Base-by-base conservation (phyloP, 2,329 filamentous ascomycete genomes). In the Neofusicoccum kwambonambiense region DNA sequence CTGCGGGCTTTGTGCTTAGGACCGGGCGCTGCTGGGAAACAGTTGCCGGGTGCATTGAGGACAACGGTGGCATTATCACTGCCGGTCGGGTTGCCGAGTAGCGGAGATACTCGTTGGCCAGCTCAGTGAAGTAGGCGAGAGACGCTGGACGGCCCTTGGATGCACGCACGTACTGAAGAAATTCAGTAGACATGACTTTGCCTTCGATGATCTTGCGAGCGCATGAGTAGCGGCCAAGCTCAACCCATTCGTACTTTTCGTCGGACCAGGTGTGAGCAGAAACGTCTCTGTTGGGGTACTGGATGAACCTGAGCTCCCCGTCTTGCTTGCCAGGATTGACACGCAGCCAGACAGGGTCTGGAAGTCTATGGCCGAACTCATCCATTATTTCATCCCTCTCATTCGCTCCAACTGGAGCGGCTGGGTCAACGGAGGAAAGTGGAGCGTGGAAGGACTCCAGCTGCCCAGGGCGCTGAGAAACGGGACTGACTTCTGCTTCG, bases 201-300 rank as follows among this genome's bases (percentile, higher is more conserved):
- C 81, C 81, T 67, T 82, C 80, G 3, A 80, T 74, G 62, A 70
- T 76, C 70, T 77, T 76, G 56, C 77, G 76, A 13, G 70, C 75
- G 64, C 80, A 77, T 39, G 75, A 78, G 66, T 77, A 82, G 31
- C 75, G 73, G 2, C 81, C 81, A 44, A 82, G 77, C 64, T 80
- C 80, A 56, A 76, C 72, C 81, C 81, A 83, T 45, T 78, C 71
- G 51, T 73, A 80, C 3, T 76, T 71, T 0, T 65, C 61, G 0
- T 66, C 65, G 6, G 77, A 79, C 81, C 81, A 83, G 65, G 81
- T 78, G 61, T 82, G 81, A 1, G 80, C 81, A 31, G 78, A 78
- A 4, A 82, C 74, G 64, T 82, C 79, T 52, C 79, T 76, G 65
- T 82, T 82, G 0, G 80, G 79, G 67, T 83, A 80, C 56, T 79